Evolutionary conservation across 768 basidiomycete genomes (phyloP), one percentile per base, ranked within the genome.

Genomic region (Rhodosporidiobolus odoratus): DNA sequence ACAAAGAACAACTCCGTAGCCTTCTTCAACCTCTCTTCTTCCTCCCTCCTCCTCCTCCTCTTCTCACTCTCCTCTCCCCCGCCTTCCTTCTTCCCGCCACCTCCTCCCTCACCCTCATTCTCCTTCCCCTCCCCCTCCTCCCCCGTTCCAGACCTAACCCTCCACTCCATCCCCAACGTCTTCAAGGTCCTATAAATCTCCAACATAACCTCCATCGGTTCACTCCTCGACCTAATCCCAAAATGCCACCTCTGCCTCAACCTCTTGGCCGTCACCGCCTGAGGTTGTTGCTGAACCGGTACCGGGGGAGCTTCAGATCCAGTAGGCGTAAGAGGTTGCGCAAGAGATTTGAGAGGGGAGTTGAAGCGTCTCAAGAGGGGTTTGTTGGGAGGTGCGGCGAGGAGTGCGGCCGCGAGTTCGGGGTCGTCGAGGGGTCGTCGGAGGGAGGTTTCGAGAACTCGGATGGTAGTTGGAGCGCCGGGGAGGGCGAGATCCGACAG

Each of bases 131-230:
- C 85, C 62, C 81, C 82, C 32, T 83, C 86, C 25, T 69, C 53
- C 0, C 45, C 65, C n/a, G 13, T 87, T 1, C 89, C 89, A 68
- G 86, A 86, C 83, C 96, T 96, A 82, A 89, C 87, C 79, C 91
- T 91, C 96, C 96, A 99, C 80, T 99, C 92, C 91, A 98, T 95
- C 23, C 89, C 91, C 27, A 97, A 83, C 69, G 87, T 83, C 81
- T 89, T 89, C 59, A 99, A 81, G 52, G 94, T 96, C 71, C 90
- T 83, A 81, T 99, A 98, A 61, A 99, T 96, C 84, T 97, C 95
- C 34, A 96, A 82, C 94, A 99, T 97, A 32, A 99, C 95, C 80
- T 99, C 96, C 91, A 98, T 95, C 30, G 94, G 96, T 40, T 75
- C 75, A 25, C 79, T 80, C 68, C 94, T 84, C 75, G 91, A 93